A percentile compares a stretch with the other conserved stretches of the same genome.
These are phyloP conservation scores for Alternaria sp. DNA, from an alignment of 2,329 filamentous ascomycete genomes.

Conservation along the genomic window DNA sequence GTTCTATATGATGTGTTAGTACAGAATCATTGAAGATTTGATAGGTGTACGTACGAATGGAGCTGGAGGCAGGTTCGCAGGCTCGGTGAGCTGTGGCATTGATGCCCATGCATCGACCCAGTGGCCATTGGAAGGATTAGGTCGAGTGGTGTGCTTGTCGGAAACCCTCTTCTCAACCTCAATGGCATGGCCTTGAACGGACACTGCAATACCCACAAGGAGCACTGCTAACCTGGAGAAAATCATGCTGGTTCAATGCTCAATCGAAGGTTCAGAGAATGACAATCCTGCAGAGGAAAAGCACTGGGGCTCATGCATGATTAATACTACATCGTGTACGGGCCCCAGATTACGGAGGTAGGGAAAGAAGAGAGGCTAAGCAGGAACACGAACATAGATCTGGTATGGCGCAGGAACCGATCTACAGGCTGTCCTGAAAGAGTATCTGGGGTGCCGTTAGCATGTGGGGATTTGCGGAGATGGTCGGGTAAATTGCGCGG, in stretches of 20 bases:
- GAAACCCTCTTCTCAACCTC: not conserved
- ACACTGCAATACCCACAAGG: slow-evolving; percentile 16
- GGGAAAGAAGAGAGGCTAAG: slow-evolving; percentile 25
- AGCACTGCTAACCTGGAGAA: slow-evolving; percentile 20
- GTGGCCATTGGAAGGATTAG: slow-evolving; percentile 48
- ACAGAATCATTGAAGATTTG: not conserved
- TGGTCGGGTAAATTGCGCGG: slow-evolving; percentile 42
- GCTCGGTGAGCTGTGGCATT: slow-evolving; percentile 71
- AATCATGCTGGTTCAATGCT: slow-evolving; percentile 16
- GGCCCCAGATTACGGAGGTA: slow-evolving; percentile 23
- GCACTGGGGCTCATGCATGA: slow-evolving; percentile 9
- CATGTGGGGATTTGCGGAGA: slow-evolving; percentile 32
- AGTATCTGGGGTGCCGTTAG: slow-evolving; percentile 15
- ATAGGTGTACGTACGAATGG: slow-evolving; percentile 54
- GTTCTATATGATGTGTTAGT: slow-evolving; percentile 52
- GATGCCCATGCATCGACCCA: slow-evolving; percentile 70
- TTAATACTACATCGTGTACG: slow-evolving; percentile 17
- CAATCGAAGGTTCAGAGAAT: not conserved
- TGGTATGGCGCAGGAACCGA: slow-evolving; percentile 14
- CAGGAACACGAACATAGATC: slow-evolving; percentile 20
- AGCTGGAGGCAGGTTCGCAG: slow-evolving; percentile 64
- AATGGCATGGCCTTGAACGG: slow-evolving; percentile 16
- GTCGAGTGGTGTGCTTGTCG: slow-evolving; percentile 19
- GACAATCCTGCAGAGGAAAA: not conserved
- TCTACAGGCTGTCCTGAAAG: slow-evolving; percentile 24